A percentile compares a stretch with the other conserved stretches of the same genome.
phyloP scores from a whole-genome alignment of 2,329 filamentous ascomycete genomes.

The Diaporthe eres region DNA sequence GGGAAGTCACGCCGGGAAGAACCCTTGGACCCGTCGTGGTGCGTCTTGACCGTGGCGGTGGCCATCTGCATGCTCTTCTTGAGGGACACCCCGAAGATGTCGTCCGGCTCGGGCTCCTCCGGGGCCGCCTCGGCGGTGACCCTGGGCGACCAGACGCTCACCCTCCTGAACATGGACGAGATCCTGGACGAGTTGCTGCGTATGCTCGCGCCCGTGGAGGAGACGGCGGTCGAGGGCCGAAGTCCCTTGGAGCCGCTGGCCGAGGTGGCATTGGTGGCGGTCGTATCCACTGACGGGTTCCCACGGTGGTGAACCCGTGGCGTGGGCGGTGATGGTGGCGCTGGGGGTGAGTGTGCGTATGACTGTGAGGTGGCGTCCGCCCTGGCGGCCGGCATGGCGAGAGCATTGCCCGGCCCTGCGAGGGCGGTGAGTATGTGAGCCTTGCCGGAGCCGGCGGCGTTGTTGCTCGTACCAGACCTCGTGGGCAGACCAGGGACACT shows the following conservation, averaged over 20 bases:
- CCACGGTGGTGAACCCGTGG: background rate
- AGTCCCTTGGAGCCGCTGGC: background rate
- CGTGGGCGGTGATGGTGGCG: background rate
- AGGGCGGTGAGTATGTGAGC: slow-evolving; percentile 13
- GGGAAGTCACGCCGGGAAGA: slow-evolving; percentile 58
- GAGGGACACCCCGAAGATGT: slow-evolving; percentile 58
- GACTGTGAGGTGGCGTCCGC: background rate
- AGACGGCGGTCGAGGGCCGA: slow-evolving; percentile 18
- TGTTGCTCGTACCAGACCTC: background rate
- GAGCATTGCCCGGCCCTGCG: slow-evolving; percentile 11
- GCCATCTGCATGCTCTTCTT: slow-evolving; percentile 57
- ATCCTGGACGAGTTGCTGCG: slow-evolving; percentile 44
- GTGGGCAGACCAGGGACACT: slow-evolving; percentile 38
- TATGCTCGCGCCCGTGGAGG: slow-evolving; percentile 34
- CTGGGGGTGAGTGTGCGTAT: background rate
- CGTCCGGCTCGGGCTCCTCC: slow-evolving; percentile 47
- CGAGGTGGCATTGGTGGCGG: background rate
- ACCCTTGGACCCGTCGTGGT: slow-evolving; percentile 53
- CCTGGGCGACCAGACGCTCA: slow-evolving; percentile 49
- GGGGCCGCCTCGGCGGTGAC: slow-evolving; percentile 46
- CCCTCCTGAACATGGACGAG: slow-evolving; percentile 51
- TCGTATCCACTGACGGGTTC: slow-evolving; percentile 31
- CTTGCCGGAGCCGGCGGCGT: background rate
- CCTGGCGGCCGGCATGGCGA: background rate
- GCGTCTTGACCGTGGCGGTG: slow-evolving; percentile 55